Conservation (phyloP, 2,329 filamentous ascomycete genomes). For the Fusarium sp. region DNA sequence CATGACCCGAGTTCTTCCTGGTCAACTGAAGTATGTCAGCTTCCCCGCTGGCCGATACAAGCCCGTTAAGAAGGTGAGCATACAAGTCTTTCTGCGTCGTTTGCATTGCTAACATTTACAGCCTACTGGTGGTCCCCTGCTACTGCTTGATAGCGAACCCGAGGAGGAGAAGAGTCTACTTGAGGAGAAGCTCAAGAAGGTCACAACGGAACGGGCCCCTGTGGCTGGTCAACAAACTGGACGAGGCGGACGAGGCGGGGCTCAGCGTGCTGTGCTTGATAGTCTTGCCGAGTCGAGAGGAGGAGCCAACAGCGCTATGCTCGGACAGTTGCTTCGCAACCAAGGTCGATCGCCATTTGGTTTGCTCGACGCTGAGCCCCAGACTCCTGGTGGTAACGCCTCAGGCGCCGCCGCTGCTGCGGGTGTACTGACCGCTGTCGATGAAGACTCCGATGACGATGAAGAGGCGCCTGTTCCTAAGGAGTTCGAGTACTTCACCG, state of each 20-base stretch:
- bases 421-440: constrained; percentile 84
- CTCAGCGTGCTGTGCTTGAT: constrained; percentile 50
- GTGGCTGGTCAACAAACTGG: constrained; percentile 57
- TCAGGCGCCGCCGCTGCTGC: constrained; percentile 76
- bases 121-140: constrained; percentile 92
- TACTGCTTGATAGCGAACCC: constrained; percentile 87
- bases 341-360: constrained; percentile 50
- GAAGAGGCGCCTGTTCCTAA: constrained; percentile 76
- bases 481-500: constrained; percentile 83
- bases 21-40: constrained; percentile 94
- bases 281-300: constrained; percentile 49
- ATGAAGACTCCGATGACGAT: constrained; percentile 81
- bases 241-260: constrained; percentile 48
- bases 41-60: constrained; percentile 92
- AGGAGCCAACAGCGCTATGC: constrained; percentile 46
- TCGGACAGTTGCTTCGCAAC: constrained; percentile 57
- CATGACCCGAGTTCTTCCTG: constrained; percentile 93
- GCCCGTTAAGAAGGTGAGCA: constrained; percentile 83
- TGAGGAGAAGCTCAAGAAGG: constrained; percentile 93
- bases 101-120: constrained; percentile 52
- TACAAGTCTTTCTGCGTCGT: neutral
- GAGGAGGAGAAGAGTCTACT: constrained; percentile 82
- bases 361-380: constrained; percentile 39
- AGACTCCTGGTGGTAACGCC: constrained; percentile 51
- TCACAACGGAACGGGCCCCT: constrained; percentile 69